Conservation (phyloP, 2,329 filamentous ascomycete species). For the Verticillium alfalfae region DNA sequence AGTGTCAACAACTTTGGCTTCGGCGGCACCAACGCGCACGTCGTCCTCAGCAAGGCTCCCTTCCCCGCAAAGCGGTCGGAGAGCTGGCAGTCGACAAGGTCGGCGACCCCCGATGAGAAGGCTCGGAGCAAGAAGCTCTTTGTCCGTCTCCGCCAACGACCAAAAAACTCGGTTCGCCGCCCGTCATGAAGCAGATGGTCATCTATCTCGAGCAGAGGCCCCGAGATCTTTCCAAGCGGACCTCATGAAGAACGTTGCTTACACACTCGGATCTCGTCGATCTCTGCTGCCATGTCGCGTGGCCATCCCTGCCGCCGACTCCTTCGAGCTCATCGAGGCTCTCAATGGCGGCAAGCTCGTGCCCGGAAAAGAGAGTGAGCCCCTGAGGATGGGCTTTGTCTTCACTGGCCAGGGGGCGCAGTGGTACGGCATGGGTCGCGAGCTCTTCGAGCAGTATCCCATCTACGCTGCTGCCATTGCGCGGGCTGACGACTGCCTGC, state of each 20-base stretch:
- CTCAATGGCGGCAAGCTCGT: conserved; percentile 31
- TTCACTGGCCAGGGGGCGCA: conserved; percentile 15
- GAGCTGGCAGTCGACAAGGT: not conserved
- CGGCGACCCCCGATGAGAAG: conserved; percentile 24
- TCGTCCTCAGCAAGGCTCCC: conserved; percentile 8
- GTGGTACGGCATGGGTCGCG: conserved; percentile 11
- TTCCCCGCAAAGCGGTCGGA: conserved; percentile 6
- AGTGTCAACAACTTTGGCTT: conserved; percentile 23
- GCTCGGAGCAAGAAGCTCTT: conserved; percentile 12
- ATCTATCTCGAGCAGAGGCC: conserved; percentile 34
- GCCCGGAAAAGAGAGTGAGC: conserved; percentile 26
- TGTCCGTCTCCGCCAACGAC: conserved; percentile 2
- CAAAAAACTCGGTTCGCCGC: conserved; percentile 6
- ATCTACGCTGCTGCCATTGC: conserved; percentile 7
- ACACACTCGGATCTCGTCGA: conserved; percentile 14
- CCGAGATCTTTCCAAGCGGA: conserved; percentile 17
- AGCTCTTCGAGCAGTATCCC: conserved; percentile 7
- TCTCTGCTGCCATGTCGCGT: conserved; percentile 17
- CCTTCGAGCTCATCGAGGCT: conserved; percentile 10
- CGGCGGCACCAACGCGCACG: conserved; percentile 16
- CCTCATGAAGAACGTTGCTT: conserved; percentile 16
- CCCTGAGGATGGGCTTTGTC: conserved; percentile 10
- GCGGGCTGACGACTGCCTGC: conserved; percentile 9
- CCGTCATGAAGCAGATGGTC: conserved; percentile 22
- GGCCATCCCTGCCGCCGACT: not conserved